These are phyloP conservation scores for Colletotrichum tamarilloi DNA, from an alignment of 2,329 filamentous ascomycete species.

Conservation along the genomic window DNA sequence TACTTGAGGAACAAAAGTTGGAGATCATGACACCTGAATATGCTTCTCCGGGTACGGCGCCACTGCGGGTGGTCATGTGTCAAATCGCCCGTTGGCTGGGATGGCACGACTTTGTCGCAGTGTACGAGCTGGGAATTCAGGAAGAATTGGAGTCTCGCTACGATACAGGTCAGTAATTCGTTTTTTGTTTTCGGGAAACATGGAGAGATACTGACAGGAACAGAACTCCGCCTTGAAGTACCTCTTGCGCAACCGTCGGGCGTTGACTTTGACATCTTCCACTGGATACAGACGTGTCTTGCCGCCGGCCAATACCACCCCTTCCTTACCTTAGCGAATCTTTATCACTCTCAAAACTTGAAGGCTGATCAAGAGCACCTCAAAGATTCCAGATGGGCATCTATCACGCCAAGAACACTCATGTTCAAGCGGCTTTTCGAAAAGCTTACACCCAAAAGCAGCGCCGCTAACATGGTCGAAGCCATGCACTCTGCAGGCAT, in stretches of 20 bases:
- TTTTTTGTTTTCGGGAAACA: slow-evolving; percentile 31
- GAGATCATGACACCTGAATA: slow-evolving; percentile 66
- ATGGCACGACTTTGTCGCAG: slow-evolving; percentile 65
- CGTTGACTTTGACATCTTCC: slow-evolving; percentile 52
- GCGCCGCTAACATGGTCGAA: slow-evolving; percentile 75
- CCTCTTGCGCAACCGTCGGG: slow-evolving; percentile 44
- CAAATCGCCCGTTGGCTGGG: slow-evolving; percentile 87
- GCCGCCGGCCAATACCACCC: slow-evolving; percentile 47
- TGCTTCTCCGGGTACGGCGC: slow-evolving; percentile 54
- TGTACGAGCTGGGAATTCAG: slow-evolving; percentile 66
- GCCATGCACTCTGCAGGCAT: slow-evolving; percentile 79
- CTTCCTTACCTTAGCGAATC: slow-evolving; percentile 57
- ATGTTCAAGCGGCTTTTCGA: slow-evolving; percentile 77
- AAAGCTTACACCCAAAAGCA: slow-evolving; percentile 61
- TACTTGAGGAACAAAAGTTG: slow-evolving; percentile 91
- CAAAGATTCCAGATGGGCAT: slow-evolving; percentile 55
- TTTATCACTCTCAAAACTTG: slow-evolving; percentile 54
- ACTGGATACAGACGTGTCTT: slow-evolving; percentile 64
- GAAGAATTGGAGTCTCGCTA: slow-evolving; percentile 53
- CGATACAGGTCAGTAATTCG: slow-evolving; percentile 50
- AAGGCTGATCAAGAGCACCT: slow-evolving; percentile 48
- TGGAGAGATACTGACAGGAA: background rate
- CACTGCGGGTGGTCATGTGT: slow-evolving; percentile 78
- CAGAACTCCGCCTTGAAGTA: slow-evolving; percentile 45
- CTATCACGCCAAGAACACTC: slow-evolving; percentile 72